Base-by-base conservation (phyloP, 495 filamentous ascomycete species). In the Melanomma pulvis-pyrius region DNA sequence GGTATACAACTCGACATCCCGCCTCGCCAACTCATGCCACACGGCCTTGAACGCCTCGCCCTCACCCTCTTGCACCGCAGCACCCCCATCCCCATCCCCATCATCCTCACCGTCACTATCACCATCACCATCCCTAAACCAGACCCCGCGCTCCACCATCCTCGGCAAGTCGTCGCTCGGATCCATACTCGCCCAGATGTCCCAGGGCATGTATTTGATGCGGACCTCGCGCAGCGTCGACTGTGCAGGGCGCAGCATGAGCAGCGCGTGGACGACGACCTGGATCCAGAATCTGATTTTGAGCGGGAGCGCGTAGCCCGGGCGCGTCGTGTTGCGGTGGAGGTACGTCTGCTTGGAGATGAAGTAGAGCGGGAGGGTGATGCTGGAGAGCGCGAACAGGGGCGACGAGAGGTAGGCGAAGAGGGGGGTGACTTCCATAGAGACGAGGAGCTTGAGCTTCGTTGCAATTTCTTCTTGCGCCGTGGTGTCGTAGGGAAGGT, bases 331-430 rank as follows among this genome's bases (percentile, higher is more conserved):
- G 47, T 26, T 17, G 53, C 64, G 59, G 34, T n/a, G 25, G 13
- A 52, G 47, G 34, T 21, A 26, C 9, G 48, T 26, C 6, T 26
- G 26, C 24, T 59, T 54, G 0, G 57, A 52, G 13, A 60, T 36
- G 59, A 71, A 71, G 64, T 50, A 64, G 1, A 71, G 52, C 6
- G 69, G 69, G 26, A 71, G 15, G 6, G 63, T 68, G 6, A 71
- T 71, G 36, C 32, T 63, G n/a, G 63, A 54, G 12, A 71, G 53
- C 2, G 52, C n/a, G 48, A 71, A 67, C 0, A 28, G 5, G 1
- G 59, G 34, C 21, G 59, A 36, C 9, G 69, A 57, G 0, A 71
- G 49, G 58, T 51, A 71, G 9, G 22, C 36, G 53, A 71, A 71
- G 11, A 71, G 58, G 0, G 69, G 69, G 13, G 12, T 60, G 24